Percentiles rank a stretch among this genome's conserved stretches.
phyloP scores from a whole-genome alignment of 1,139 yeast genomes.

The Eremothecium coryli region DNA sequence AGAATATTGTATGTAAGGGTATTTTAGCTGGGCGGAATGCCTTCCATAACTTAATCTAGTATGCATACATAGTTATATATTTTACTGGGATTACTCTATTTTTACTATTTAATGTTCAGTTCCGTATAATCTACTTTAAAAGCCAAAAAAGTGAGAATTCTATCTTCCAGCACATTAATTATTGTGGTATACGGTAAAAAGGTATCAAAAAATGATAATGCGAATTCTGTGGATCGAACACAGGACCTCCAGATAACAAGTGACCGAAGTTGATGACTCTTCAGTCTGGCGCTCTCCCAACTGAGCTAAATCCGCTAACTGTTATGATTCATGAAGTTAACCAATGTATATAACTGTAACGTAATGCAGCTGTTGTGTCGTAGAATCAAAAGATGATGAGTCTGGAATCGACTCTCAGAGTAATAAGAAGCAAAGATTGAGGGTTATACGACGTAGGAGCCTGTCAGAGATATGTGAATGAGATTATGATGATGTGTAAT shows the following conservation, averaged over 20 bases:
- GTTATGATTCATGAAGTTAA: no score
- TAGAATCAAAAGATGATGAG: no score
- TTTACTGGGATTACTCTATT: neutral
- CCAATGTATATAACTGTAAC: no score
- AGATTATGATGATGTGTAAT: no score
- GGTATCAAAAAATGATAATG: conserved; percentile 32
- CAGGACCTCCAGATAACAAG: conserved; percentile 70
- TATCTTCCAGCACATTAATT: neutral
- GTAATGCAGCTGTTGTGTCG: no score
- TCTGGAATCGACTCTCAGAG: no score
- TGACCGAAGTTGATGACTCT: conserved; percentile 18
- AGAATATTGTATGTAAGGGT: conserved; percentile 66
- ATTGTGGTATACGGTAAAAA: neutral
- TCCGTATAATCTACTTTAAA: neutral
- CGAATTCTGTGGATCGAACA: conserved; percentile 87
- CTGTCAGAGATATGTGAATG: no score
- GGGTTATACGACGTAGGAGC: no score
- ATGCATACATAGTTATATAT: neutral
- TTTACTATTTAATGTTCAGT: neutral
- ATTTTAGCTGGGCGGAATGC: conserved; percentile 50
- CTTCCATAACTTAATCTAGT: conserved; percentile 39
- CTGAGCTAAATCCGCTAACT: conserved; percentile 21
- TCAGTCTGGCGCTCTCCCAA: conserved; percentile 25
- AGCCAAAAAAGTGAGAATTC: neutral
- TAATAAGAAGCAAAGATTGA: no score